Evolutionary conservation across 2,329 filamentous ascomycete genomes (phyloP), one percentile per base, ranked within the genome.

Genomic region (Talaromyces sp.): DNA sequence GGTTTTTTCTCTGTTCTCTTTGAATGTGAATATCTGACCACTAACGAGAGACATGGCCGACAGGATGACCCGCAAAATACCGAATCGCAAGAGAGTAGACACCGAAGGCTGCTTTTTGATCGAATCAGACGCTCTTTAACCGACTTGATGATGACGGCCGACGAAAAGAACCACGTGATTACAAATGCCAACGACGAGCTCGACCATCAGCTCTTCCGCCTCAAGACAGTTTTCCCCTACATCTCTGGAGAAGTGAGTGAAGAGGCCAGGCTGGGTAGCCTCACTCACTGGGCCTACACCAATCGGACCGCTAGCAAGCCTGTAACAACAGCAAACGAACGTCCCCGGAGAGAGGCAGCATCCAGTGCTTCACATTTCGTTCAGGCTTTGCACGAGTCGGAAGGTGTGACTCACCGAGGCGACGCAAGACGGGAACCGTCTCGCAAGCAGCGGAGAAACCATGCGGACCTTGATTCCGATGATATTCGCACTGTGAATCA

Each of bases 111-210:
- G 69, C 81, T 93, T 50, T 96, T 94, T 73, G 86, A 88, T 69
- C 88, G 91, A 63, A 87, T 94, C 59, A 88, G 92, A 42, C 83
- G 87, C 68, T 89, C 90, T 66, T 88, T 96, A 58, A 86, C 89
- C 66, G 90, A 93, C 68, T 90, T 98, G 82, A 86, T 98, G 52
- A 87, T 92, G 55, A 94, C 93, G 1, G 84, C 98, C 42, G 95
- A 99, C 72, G 95, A 99, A 78, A 99, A 99, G 79, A 96, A 97
- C 68, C 93, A 97, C 68, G 95, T 99, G 68, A 89, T 98, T 61
- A 89, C 91, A 42, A 96, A 94, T 16, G 94, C 95, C 60, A 95
- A 94, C 69, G 91, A 96, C 68, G 91, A 93, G 53, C 85, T 98
- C 12, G 87, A 91, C 66, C 91, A 90, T 72, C 92, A 97, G 71